These are phyloP conservation scores for Elsinoe fawcettii DNA, from an alignment of 2,329 filamentous ascomycete species.

Conservation along the genomic window DNA sequence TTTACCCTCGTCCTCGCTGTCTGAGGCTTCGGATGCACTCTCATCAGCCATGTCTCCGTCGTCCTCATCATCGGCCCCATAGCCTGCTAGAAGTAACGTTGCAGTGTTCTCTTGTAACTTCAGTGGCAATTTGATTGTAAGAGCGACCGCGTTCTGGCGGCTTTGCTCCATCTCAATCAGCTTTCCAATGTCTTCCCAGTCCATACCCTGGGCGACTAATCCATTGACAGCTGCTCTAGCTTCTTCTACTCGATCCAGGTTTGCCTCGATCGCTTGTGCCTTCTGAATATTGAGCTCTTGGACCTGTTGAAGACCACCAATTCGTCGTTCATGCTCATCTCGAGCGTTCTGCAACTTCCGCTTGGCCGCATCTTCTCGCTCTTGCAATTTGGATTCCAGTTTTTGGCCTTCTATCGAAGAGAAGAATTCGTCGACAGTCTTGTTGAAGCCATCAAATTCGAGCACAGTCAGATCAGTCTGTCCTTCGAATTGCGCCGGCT, in stretches of 20 bases:
- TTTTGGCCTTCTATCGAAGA: slow-evolving; percentile 93
- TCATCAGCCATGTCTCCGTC: slow-evolving; percentile 51
- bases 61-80: slow-evolving; percentile 55
- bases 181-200: slow-evolving; percentile 86
- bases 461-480: slow-evolving; percentile 61
- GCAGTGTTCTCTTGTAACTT: slow-evolving; percentile 86
- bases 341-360: slow-evolving; percentile 78
- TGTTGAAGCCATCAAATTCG: slow-evolving; percentile 78
- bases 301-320: slow-evolving; percentile 72
- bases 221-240: slow-evolving; percentile 88
- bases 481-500: slow-evolving; percentile 68
- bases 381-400: slow-evolving; percentile 71
- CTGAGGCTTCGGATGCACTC: slow-evolving; percentile 57
- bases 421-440: slow-evolving; percentile 92
- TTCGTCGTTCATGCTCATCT: slow-evolving; percentile 73
- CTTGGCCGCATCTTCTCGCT: slow-evolving; percentile 73
- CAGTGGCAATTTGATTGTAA: slow-evolving; percentile 76
- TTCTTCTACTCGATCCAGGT: slow-evolving; percentile 84
- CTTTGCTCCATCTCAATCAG: slow-evolving; percentile 82
- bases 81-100: slow-evolving; percentile 69
- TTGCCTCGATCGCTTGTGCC: slow-evolving; percentile 82
- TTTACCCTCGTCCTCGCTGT: slow-evolving; percentile 48
- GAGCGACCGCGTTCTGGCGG: slow-evolving; percentile 73
- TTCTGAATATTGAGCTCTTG: slow-evolving; percentile 81
- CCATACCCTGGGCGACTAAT: slow-evolving; percentile 88